Conservation (phyloP, 2,329 filamentous ascomycete species). For the Mycosphaerella arachidis region DNA sequence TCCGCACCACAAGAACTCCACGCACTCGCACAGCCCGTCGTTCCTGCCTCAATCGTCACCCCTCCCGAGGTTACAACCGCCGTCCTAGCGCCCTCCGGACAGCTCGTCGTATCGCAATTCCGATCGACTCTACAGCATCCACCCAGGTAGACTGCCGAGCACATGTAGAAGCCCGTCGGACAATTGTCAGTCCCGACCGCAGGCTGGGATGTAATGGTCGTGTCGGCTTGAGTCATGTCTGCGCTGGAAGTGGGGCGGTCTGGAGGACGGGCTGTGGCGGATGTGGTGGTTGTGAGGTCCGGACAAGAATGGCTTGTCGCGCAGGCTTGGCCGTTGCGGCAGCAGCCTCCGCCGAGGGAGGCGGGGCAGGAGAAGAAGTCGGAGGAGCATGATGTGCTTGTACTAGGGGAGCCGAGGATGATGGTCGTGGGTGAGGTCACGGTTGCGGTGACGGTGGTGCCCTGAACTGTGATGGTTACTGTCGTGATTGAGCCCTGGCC, state of each 20-base stretch:
- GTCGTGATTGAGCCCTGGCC: constrained; percentile 24
- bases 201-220: constrained; percentile 28
- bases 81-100: constrained; percentile 58
- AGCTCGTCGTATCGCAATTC: constrained; percentile 76
- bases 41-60: constrained; percentile 57
- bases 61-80: constrained; percentile 60
- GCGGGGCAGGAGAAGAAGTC: constrained; percentile 45
- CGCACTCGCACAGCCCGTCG: constrained; percentile 63
- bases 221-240: constrained; percentile 16
- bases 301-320: constrained; percentile 37
- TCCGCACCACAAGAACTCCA: constrained; percentile 70
- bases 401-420: constrained; percentile 23
- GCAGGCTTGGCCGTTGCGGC: constrained; percentile 43
- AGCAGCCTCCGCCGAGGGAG: constrained; percentile 48
- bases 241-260: constrained; percentile 39
- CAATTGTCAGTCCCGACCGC: constrained; percentile 48
- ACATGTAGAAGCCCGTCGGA: constrained; percentile 88
- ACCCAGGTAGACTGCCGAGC: constrained; percentile 71
- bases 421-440: constrained; percentile 27
- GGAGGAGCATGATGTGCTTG: constrained; percentile 36
- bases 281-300: constrained; percentile 31
- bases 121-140: constrained; percentile 87
- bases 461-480: constrained; percentile 27
- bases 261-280: constrained; percentile 37
- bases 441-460: constrained; percentile 28